Percentiles rank a stretch among this genome's conserved stretches.
These are phyloP conservation scores for Durusdinium trenchii DNA, from an alignment of 73 alveolate genomes.

Conservation along the genomic window DNA sequence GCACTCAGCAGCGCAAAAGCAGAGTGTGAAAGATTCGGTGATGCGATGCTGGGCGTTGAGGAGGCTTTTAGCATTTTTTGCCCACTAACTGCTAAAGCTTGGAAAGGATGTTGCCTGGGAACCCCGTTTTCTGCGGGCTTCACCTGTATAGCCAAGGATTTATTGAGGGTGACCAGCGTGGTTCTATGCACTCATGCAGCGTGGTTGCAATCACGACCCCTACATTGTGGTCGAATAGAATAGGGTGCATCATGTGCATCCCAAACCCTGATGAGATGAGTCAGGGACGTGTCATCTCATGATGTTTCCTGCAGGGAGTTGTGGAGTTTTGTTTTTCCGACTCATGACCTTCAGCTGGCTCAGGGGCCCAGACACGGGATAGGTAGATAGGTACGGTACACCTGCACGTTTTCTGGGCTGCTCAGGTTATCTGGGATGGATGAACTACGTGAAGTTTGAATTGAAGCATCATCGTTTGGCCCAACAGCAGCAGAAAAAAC, in stretches of 20 bases:
- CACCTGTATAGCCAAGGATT: conserved; percentile 23
- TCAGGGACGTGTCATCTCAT: neutral
- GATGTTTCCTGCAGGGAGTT: too few relatives aligned
- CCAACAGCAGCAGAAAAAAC: conserved; percentile 53
- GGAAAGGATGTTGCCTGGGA: neutral
- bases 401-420: too few relatives aligned
- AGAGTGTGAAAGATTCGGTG: conserved; percentile 53
- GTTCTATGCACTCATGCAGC: conserved; percentile 60
- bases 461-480: conserved; percentile 53
- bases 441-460: conserved; percentile 62
- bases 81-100: neutral
- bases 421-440: conserved; percentile 46
- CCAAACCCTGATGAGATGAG: too few relatives aligned
- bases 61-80: neutral
- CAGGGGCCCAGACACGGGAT: too few relatives aligned
- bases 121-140: neutral
- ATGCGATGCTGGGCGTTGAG: conserved; percentile 1
- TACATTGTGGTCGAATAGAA: too few relatives aligned
- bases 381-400: too few relatives aligned
- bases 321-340: too few relatives aligned
- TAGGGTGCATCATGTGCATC: too few relatives aligned
- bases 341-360: too few relatives aligned
- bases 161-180: conserved; percentile 87
- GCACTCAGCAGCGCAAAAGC: conserved; percentile 27
- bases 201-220: neutral